A percentile compares a stretch with the other conserved stretches of the same genome.
These are phyloP conservation scores for Aaosphaeria pasadenensis DNA, from an alignment of 2,329 filamentous ascomycete genomes.

Conservation along the genomic window DNA sequence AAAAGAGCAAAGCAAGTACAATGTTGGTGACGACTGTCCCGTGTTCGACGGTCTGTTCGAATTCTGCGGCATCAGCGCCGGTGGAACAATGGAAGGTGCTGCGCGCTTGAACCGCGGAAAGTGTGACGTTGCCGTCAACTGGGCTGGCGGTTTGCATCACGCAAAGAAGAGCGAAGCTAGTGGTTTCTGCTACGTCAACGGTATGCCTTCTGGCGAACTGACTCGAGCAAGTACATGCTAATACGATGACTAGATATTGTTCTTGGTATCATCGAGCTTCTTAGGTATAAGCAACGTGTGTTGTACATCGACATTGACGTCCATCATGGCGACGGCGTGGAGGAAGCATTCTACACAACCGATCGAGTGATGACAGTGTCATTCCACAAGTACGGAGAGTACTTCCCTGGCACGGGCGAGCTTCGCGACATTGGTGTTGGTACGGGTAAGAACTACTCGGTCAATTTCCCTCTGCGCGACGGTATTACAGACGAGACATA, in stretches of 20 bases:
- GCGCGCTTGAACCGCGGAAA: conserved; percentile 66
- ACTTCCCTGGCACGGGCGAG: conserved; percentile 69
- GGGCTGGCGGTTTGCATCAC: conserved; percentile 49
- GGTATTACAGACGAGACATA: conserved; percentile 67
- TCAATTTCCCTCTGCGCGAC: conserved; percentile 68
- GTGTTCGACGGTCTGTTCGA: conserved; percentile 70
- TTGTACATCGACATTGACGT: conserved; percentile 68
- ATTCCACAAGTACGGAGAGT: conserved; percentile 72
- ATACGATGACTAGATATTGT: conserved; percentile 55
- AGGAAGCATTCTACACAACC: conserved; percentile 70
- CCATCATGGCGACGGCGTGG: conserved; percentile 66
- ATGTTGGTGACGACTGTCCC: conserved; percentile 62
- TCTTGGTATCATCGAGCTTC: conserved; percentile 62
- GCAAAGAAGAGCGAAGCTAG: conserved; percentile 48
- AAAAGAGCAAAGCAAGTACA: conserved; percentile 81
- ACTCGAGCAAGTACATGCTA: conserved; percentile 3
- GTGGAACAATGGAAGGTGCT: conserved; percentile 68
- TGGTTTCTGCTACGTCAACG: conserved; percentile 50
- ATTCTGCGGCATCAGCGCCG: conserved; percentile 68
- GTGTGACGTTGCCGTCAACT: conserved; percentile 62
- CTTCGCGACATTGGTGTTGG: conserved; percentile 67
- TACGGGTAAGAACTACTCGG: conserved; percentile 64
- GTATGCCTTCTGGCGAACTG: conserved; percentile 31
- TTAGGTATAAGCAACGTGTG: conserved; percentile 62
- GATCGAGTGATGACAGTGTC: conserved; percentile 70